Percentiles rank a stretch among this genome's conserved stretches.
Conservation (phyloP, 1,139 yeast genomes). For the Nakaseomyces delphensis region DNA sequence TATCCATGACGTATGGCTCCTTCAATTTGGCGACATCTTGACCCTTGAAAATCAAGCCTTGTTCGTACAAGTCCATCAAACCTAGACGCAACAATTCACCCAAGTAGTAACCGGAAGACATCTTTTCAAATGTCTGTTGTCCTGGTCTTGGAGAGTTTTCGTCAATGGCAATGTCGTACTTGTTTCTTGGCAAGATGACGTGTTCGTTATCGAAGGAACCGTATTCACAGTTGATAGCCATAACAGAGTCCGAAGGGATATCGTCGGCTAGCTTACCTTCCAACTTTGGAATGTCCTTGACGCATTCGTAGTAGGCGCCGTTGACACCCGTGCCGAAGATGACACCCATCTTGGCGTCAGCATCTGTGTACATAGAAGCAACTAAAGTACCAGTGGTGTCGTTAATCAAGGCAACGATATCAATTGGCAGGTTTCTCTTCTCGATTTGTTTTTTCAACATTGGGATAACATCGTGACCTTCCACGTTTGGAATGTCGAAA, state of each 20-base stretch:
- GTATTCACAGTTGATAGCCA: slow-evolving; percentile 98
- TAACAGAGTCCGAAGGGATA: slow-evolving; percentile 53
- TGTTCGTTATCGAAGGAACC: slow-evolving; percentile 96
- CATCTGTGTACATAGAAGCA: slow-evolving; percentile 88
- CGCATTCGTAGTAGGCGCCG: slow-evolving; percentile 88
- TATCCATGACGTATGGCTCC: slow-evolving; percentile 66
- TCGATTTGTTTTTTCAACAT: slow-evolving; percentile 72
- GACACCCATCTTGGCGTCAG: slow-evolving; percentile 85
- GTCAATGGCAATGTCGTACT: slow-evolving; percentile 75
- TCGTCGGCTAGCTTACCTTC: slow-evolving; percentile 62
- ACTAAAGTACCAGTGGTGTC: slow-evolving; percentile 97
- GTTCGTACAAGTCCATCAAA: slow-evolving; percentile 60
- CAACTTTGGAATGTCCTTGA: slow-evolving; percentile 70
- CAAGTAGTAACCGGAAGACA: slow-evolving; percentile 93
- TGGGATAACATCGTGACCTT: slow-evolving; percentile 91
- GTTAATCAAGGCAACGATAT: slow-evolving; percentile 85
- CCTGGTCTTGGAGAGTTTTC: slow-evolving; percentile 89
- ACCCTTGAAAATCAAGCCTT: slow-evolving; percentile 56
- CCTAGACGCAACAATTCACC: slow-evolving; percentile 86
- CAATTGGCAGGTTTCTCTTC: slow-evolving; percentile 60
- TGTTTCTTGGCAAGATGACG: slow-evolving; percentile 74
- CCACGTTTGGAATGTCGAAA: slow-evolving; percentile 86
- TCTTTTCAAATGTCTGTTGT: slow-evolving; percentile 92
- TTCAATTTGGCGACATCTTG: slow-evolving; percentile 58
- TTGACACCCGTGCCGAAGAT: slow-evolving; percentile 98